These are phyloP conservation scores for Penicillium fimorum DNA, from an alignment of 495 filamentous ascomycete genomes.

Conservation along the genomic window DNA sequence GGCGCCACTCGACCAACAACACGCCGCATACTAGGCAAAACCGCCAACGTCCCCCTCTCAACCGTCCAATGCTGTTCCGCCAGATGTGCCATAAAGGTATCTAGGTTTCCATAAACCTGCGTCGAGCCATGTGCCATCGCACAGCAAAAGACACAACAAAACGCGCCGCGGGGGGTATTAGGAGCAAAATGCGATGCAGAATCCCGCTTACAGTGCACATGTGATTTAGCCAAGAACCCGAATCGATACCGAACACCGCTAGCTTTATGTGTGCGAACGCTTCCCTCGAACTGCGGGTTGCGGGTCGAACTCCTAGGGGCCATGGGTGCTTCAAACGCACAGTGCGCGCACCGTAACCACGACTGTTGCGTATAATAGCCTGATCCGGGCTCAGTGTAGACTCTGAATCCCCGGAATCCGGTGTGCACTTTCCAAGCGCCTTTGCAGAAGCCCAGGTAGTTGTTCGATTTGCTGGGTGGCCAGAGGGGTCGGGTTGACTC, in stretches of 20 bases:
- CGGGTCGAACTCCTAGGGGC: neutral
- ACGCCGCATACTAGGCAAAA: slow-evolving; percentile 33
- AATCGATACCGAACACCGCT: slow-evolving; percentile 47
- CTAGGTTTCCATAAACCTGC: slow-evolving; percentile 36
- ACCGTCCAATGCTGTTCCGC: slow-evolving; percentile 24
- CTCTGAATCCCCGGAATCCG: slow-evolving; percentile 36
- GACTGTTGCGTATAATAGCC: slow-evolving; percentile 32
- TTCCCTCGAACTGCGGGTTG: slow-evolving; percentile 25
- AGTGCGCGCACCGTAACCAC: slow-evolving; percentile 44
- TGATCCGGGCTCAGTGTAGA: slow-evolving; percentile 34
- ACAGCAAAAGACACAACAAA: slow-evolving; percentile 50
- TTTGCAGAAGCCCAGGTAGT: slow-evolving; percentile 52
- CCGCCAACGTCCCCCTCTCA: slow-evolving; percentile 7
- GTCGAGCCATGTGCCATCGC: slow-evolving; percentile 33
- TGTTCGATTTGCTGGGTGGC: slow-evolving; percentile 42
- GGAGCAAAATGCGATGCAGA: slow-evolving; percentile 11
- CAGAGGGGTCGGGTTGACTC: slow-evolving; percentile 6
- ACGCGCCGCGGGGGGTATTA: slow-evolving; percentile 20
- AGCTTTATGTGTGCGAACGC: slow-evolving; percentile 24
- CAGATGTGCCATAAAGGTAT: slow-evolving; percentile 47
- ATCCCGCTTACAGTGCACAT: slow-evolving; percentile 33
- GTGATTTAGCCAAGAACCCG: slow-evolving; percentile 51
- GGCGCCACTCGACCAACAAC: slow-evolving; percentile 32
- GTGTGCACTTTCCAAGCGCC: slow-evolving; percentile 48
- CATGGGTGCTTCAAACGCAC: slow-evolving; percentile 43